Base-by-base conservation (phyloP, 2,329 filamentous ascomycete species). In the Neodidymelliopsis sp. region DNA sequence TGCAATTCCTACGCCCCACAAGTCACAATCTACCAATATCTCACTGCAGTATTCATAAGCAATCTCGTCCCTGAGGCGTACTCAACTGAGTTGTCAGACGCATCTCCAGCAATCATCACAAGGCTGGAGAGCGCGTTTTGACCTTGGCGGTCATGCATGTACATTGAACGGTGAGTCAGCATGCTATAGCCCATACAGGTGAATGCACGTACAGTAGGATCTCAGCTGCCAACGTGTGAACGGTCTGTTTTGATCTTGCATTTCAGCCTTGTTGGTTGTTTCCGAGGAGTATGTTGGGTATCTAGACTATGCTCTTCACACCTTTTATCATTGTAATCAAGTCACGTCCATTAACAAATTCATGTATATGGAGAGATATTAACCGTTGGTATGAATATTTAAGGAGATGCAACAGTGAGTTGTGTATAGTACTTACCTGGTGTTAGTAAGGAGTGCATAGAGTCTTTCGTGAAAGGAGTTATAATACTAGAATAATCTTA, bases 161-260 rank as follows among this genome's bases (percentile, higher is more conserved):
- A 38, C 46, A 23, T 24, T 39, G 29, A 49, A 44, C 46, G 34
- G 46, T 49, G 12, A 27, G 39, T 49, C 33, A 43, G 38, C 34
- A 33, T 49, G 27, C 28, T 12, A 19, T 23, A 28, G 11, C 12
- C 25, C 24, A 36, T 16, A 38, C 22, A 23, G 22, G 8, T 7
- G 20, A 15, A 10, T 27, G 24, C 37, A 31, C 20, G 12, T 47
- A 4, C 18, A 15, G 2, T 37, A 10, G n/a, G 5, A 11, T 4
- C 2, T 1, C 9, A 11, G 23, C 6, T 7, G 6, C 10, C 11
- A 41, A 41, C 2, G 22, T 16, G 4, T 18, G 3, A 24, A 7
- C 11, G 12, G 18, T 15, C 18, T 16, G 9, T 8, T n/a, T n/a
- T 11, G 23, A 5, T 2, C 10, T 16, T 1, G 8, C 4, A 3